These are phyloP conservation scores for Aureoboletus auriporus DNA, from an alignment of 768 basidiomycete genomes.

Conservation along the genomic window DNA sequence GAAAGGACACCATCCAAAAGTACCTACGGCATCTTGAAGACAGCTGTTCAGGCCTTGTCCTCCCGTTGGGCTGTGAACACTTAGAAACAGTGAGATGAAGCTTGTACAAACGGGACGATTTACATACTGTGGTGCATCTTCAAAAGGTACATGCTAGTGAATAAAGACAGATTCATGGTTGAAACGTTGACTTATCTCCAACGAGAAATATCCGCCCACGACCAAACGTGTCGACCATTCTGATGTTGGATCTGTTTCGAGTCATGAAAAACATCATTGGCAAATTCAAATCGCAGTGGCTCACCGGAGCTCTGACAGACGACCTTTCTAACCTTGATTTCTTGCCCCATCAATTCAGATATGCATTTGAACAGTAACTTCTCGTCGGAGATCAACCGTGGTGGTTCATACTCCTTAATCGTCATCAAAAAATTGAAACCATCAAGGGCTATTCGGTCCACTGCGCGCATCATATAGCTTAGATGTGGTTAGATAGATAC, in stretches of 20 bases:
- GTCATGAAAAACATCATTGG: background rate
- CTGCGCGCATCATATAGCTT: conserved; percentile 2
- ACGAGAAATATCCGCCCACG: conserved; percentile 42
- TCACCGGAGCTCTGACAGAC: conserved; percentile 23
- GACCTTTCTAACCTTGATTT: conserved; percentile 28
- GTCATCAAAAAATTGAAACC: conserved; percentile 10
- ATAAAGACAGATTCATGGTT: background rate
- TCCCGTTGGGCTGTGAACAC: conserved; percentile 22
- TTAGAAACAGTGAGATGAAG: conserved; percentile 1
- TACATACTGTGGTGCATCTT: conserved; percentile 45
- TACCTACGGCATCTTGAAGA: conserved; percentile 37
- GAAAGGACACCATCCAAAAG: background rate
- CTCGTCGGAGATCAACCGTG: conserved; percentile 8
- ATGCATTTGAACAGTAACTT: conserved; percentile 27
- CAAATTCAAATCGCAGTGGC: conserved; percentile 1
- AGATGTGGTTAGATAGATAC: background rate
- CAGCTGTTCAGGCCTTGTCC: conserved; percentile 35
- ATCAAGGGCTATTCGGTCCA: conserved; percentile 4
- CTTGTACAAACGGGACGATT: background rate
- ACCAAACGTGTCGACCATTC: conserved; percentile 44
- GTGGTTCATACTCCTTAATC: conserved; percentile 3
- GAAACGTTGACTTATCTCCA: conserved; percentile 32
- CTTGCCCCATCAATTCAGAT: conserved; percentile 21
- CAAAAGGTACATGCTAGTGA: background rate
- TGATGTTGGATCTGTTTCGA: conserved; percentile 39